Percentiles rank a stretch among this genome's conserved stretches.
These are phyloP conservation scores for Aspergillaceae sp. DNA, from an alignment of 2,329 filamentous ascomycete species.

Conservation along the genomic window DNA sequence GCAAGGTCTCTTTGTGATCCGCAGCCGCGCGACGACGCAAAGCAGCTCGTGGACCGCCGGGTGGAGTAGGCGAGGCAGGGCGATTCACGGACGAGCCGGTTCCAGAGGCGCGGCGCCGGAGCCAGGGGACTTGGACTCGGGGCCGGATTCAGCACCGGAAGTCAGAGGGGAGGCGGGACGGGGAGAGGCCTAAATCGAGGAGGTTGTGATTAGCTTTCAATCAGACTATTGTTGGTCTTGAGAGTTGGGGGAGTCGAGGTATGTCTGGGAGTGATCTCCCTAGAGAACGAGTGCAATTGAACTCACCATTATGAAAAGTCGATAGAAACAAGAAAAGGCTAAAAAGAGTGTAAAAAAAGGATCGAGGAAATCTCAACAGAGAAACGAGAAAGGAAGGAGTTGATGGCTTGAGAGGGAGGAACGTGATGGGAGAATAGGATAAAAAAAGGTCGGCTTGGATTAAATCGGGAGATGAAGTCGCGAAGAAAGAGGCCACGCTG, in stretches of 20 bases:
- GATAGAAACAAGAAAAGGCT: constrained; percentile 9
- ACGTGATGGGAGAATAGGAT: not conserved
- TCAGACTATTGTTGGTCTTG: not conserved
- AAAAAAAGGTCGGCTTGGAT: not conserved
- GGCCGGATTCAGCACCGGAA: constrained; percentile 38
- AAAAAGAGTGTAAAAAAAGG: constrained; percentile 5
- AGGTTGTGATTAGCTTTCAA: not conserved
- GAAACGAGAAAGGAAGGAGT: not conserved
- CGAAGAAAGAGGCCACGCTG: constrained; percentile 21
- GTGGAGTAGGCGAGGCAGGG: constrained; percentile 76
- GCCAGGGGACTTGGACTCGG: constrained; percentile 34
- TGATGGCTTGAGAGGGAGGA: not conserved
- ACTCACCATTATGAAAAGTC: constrained; percentile 19
- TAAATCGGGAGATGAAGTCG: constrained; percentile 11
- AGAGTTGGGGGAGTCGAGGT: constrained; percentile 1
- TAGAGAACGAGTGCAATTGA: constrained; percentile 1
- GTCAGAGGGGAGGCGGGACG: constrained; percentile 37
- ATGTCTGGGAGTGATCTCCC: constrained; percentile 1
- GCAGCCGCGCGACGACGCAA: constrained; percentile 92
- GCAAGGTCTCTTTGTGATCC: constrained; percentile 94
- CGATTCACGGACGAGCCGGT: constrained; percentile 65
- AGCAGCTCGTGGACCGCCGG: constrained; percentile 87
- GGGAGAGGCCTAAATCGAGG: constrained; percentile 25
- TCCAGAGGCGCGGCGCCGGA: constrained; percentile 42
- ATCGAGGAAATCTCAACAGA: not conserved